Base-by-base conservation (phyloP, 495 filamentous ascomycete species). In the Parathielavia hyrcaniae region DNA sequence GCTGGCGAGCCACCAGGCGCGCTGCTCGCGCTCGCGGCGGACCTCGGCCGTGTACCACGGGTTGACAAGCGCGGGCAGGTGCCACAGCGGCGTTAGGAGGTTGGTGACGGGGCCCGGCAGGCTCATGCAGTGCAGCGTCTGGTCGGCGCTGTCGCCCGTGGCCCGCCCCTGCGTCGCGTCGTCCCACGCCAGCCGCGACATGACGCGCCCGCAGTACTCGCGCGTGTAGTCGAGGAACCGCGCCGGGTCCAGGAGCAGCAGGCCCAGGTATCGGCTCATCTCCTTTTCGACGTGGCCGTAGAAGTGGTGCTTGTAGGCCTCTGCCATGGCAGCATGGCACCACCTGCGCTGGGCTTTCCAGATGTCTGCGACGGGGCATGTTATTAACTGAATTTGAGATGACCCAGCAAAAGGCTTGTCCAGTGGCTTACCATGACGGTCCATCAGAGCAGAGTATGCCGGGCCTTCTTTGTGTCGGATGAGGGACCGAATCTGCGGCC, bases 291-390 rank as follows among this genome's bases (percentile, higher is more conserved):
- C 71, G 61, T 77, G 73, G 20, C 75, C 75, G 57, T 73, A 77
- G 55, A 77, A 78, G 60, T 78, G 75, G 51, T 72, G 61, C 60
- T 68, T 67, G 59, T 78, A 74, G 19, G 73, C 71, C 35, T 75
- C 74, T 14, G 67, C 70, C 75, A 78, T 75, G 57, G 75, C 74
- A 40, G 75, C 73, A 49, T 78, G 75, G 16, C 68, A 62, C 75
- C 75, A 78, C 62, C 77, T 78, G 44, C 75, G 68, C 57, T 78
- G 75, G 1, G 59, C 58, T 44, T 73, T 75, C 75, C 75, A 78
- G 38, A 56, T 70, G 32, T 78, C 75, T 78, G 47, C 9, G 8
- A 22, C n/a, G 9, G 12, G 14, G 6, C 11, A 4, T 48, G 39
- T 32, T 7, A 44, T 26, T 32, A 48, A 12, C 6, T 22, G 5